These are phyloP conservation scores for Hymenotorrendiella dingleyae DNA, from an alignment of 2,329 filamentous ascomycete genomes.

Conservation along the genomic window DNA sequence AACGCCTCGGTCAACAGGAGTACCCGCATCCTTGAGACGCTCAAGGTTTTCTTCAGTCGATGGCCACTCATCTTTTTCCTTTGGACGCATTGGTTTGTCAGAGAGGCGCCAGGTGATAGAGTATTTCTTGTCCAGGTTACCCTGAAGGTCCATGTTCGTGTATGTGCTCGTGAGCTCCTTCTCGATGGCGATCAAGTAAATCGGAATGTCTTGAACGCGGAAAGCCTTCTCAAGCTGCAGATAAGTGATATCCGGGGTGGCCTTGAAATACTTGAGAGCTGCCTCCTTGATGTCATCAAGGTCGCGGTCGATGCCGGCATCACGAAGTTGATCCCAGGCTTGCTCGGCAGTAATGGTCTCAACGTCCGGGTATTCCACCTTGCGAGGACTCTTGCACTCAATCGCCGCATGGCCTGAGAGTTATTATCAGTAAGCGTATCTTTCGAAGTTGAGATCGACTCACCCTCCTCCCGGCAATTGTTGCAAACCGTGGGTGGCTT, in stretches of 20 bases:
- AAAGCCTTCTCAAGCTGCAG: slow-evolving; percentile 55
- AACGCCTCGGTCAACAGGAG: slow-evolving; percentile 52
- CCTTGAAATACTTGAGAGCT: slow-evolving; percentile 56
- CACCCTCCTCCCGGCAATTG: slow-evolving; percentile 58
- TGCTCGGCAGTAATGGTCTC: slow-evolving; percentile 45
- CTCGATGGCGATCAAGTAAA: slow-evolving; percentile 60
- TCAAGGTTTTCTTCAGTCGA: slow-evolving; percentile 53
- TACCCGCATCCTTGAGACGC: slow-evolving; percentile 61
- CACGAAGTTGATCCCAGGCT: slow-evolving; percentile 52
- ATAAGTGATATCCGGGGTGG: slow-evolving; percentile 52
- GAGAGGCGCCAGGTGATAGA: slow-evolving; percentile 57
- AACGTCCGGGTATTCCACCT: slow-evolving; percentile 48
- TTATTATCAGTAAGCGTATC: background rate
- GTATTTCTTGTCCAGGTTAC: slow-evolving; percentile 59
- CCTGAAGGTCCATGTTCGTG: slow-evolving; percentile 68
- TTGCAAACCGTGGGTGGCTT: slow-evolving; percentile 50
- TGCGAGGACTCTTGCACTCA: slow-evolving; percentile 54
- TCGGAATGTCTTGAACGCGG: slow-evolving; percentile 44
- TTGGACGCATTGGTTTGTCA: slow-evolving; percentile 50
- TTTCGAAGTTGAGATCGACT: slow-evolving; percentile 12
- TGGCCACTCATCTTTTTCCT: slow-evolving; percentile 57
- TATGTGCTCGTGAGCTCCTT: slow-evolving; percentile 49
- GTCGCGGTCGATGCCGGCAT: slow-evolving; percentile 48
- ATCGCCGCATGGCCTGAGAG: slow-evolving; percentile 46
- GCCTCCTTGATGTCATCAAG: slow-evolving; percentile 57